Conservation (phyloP, 2,329 filamentous ascomycete species). For the Amauroascus verrucosus region DNA sequence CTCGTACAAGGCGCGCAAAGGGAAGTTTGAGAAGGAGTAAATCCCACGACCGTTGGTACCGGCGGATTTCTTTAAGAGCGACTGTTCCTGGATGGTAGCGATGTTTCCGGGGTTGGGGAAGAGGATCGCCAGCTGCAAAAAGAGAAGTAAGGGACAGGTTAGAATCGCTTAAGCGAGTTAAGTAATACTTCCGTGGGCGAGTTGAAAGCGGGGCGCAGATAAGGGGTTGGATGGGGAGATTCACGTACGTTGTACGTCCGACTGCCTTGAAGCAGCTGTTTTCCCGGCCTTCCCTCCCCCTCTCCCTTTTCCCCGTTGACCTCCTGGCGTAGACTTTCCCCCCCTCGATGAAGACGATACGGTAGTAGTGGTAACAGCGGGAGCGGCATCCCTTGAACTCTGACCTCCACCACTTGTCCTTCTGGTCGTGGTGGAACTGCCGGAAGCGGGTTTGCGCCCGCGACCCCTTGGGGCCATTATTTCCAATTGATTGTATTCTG, state of each 20-base stretch:
- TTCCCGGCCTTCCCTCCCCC: conserved; percentile 15
- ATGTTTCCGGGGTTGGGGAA: conserved; percentile 50
- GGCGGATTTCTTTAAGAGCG: conserved; percentile 82
- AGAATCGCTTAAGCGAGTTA: conserved; percentile 6
- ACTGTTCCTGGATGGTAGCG: conserved; percentile 71
- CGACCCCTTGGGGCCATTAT: conserved; percentile 14
- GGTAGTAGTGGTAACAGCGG: background rate
- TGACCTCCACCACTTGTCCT: conserved; percentile 11
- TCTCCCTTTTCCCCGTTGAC: conserved; percentile 3
- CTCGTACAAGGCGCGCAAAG: conserved; percentile 41
- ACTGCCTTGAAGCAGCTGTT: conserved; percentile 19
- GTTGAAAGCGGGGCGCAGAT: background rate
- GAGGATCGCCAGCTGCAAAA: conserved; percentile 57
- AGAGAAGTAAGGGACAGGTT: conserved; percentile 1
- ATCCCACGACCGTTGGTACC: conserved; percentile 82
- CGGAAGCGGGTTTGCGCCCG: conserved; percentile 10
- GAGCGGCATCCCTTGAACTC: conserved; percentile 1
- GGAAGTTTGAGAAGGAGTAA: conserved; percentile 59
- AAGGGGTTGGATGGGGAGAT: background rate
- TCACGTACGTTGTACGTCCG: conserved; percentile 32
- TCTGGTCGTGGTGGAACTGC: conserved; percentile 6
- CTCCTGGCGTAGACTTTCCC: background rate
- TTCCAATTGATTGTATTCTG: too few relatives aligned
- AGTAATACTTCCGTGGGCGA: background rate
- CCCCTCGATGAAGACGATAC: conserved; percentile 10